Evolutionary conservation across 2,329 filamentous ascomycete genomes (phyloP), one percentile per base, ranked within the genome.

Genomic region (Neoarthrinium moseri): DNA sequence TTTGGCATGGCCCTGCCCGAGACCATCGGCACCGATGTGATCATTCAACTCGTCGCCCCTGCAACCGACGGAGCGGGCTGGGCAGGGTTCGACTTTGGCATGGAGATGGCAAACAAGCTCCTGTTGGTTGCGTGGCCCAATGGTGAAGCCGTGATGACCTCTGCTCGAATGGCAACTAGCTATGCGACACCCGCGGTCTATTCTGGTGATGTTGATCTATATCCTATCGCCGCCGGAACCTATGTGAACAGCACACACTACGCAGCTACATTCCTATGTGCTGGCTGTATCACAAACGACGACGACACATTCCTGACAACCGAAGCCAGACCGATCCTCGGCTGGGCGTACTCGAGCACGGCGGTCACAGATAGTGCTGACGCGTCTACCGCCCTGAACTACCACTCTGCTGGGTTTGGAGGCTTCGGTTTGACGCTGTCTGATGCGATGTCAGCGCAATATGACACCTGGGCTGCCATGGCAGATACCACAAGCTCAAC

Each of bases 231-330:
- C 20, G 73, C 74, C 18, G 75, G 75, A 21, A 77, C 74, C 2
- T 77, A 72, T 20, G 59, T 77, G 47, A 80, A 79, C 64, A 63
- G 61, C 49, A 79, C 76, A 1, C 73, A 78, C 51, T 72, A 71
- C 56, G 72, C 72, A 2, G 77, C 74, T 51, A 80, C 77, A 1
- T 80, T 79, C 59, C 67, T 80, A 29, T 81, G 77, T 54, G 60
- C 66, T 36, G 64, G 65, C 10, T 76, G 73, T 46, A 60, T 73
- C 46, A 58, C 60, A 15, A 58, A 59, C 5, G 66, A 68, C 45
- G 52, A 57, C 11, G 64, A 63, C 0, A 59, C 55, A 12, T 56
- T 69, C 38, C 54, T 57, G 8, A 46, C 57, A 26, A 50, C 60
- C 15, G 53, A 48, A 18, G 51, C 50, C 21, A 53, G 45, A 4